Conservation (phyloP, 2,329 filamentous ascomycete genomes). For the Tothia fuscella region DNA sequence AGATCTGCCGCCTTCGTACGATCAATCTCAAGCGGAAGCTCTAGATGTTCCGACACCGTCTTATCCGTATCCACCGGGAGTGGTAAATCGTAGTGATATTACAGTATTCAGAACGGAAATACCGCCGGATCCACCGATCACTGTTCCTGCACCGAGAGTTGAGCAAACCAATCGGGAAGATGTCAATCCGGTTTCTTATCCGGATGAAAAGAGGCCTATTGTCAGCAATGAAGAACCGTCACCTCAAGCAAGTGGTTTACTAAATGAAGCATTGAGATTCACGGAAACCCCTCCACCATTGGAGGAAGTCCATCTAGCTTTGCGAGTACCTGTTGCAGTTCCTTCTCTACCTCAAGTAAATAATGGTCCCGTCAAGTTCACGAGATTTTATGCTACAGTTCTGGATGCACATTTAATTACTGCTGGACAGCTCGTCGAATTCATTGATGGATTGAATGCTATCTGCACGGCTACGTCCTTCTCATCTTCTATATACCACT, state of each 20-base stretch:
- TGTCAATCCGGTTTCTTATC: background rate
- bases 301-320: background rate
- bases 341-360: constrained; percentile 3
- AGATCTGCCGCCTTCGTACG: constrained; percentile 10
- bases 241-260: constrained; percentile 1
- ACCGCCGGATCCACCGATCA: constrained; percentile 4
- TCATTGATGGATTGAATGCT: constrained; percentile 9
- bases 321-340: constrained; percentile 4
- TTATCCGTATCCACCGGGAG: background rate
- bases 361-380: background rate
- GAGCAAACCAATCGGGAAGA: constrained; percentile 1
- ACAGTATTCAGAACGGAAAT: constrained; percentile 6
- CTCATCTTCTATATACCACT: constrained; percentile 1
- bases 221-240: background rate
- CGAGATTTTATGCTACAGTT: constrained; percentile 6
- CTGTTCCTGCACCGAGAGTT: background rate
- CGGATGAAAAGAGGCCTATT: constrained; percentile 1
- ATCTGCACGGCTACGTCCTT: constrained; percentile 4
- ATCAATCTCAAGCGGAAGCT: constrained; percentile 6
- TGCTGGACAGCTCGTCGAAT: constrained; percentile 1
- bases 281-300: constrained; percentile 7
- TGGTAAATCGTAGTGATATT: background rate
- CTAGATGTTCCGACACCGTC: background rate
- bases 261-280: constrained; percentile 7
- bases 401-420: constrained; percentile 4